Evolutionary conservation across 164 flowering plant genomes (phyloP).

Genomic region (Umbellularia californica): DNA sequence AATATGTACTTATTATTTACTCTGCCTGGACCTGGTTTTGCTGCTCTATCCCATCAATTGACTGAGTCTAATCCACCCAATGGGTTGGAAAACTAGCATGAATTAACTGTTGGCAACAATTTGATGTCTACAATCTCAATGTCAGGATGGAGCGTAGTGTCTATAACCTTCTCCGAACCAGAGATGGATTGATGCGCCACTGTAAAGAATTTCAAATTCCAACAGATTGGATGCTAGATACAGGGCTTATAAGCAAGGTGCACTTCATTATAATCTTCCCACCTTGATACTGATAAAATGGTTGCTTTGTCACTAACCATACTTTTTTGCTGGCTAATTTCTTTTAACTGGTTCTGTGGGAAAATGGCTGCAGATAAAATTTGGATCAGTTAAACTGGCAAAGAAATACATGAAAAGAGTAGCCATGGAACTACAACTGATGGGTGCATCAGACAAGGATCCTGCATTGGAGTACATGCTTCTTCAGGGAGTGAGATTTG

Average conservation of each 20-base stretch:
- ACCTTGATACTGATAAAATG: neutral
- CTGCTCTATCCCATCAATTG: too few species aligned
- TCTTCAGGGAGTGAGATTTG: slow-evolving; percentile 95
- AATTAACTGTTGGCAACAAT: neutral
- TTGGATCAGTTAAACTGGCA: slow-evolving; percentile 86
- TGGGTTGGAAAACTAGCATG: too few species aligned
- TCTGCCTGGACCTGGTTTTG: too few species aligned
- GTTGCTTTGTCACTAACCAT: neutral
- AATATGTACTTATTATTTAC: too few species aligned
- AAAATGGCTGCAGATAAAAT: slow-evolving; percentile 58
- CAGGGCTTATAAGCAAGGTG: slow-evolving; percentile 81
- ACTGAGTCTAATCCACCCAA: too few species aligned
- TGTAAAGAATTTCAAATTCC: slow-evolving; percentile 82
- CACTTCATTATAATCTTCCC: neutral
- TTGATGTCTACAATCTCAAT: neutral
- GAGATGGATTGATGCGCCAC: slow-evolving; percentile 59
- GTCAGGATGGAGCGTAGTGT: slow-evolving; percentile 77
- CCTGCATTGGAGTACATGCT: slow-evolving; percentile 77
- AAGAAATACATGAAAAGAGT: slow-evolving; percentile 84
- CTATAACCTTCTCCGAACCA: slow-evolving; percentile 53
- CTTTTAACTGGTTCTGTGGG: neutral
- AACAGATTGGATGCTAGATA: slow-evolving; percentile 87
- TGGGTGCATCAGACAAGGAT: slow-evolving; percentile 60
- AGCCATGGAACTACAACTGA: slow-evolving; percentile 71
- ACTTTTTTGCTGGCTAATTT: neutral